These are phyloP conservation scores for Fusarium annulatum DNA, from an alignment of 2,329 filamentous ascomycete genomes.

Conservation along the genomic window DNA sequence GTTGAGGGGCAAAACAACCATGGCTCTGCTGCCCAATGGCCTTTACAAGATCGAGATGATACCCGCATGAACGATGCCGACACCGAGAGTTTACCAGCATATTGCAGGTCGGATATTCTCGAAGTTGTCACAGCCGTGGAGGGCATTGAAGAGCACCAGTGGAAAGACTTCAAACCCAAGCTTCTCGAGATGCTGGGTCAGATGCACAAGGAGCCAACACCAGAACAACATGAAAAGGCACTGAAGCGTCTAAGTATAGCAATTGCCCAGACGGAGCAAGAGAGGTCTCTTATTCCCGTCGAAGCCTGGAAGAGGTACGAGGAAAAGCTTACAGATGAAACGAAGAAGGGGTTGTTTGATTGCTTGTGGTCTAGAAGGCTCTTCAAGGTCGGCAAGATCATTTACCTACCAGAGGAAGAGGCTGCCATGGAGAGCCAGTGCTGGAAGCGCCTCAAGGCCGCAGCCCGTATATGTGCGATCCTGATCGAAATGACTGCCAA, in stretches of 20 bases:
- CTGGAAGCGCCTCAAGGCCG: slow-evolving; percentile 43
- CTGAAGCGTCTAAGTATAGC: slow-evolving; percentile 12
- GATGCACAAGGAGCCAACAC: slow-evolving; percentile 12
- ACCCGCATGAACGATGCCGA: slow-evolving; percentile 9
- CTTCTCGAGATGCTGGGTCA: slow-evolving; percentile 17
- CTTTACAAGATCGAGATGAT: neutral
- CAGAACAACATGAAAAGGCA: slow-evolving; percentile 7
- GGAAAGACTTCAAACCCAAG: slow-evolving; percentile 15
- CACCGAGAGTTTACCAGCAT: neutral
- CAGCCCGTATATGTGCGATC: slow-evolving; percentile 42
- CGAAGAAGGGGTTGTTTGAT: slow-evolving; percentile 7
- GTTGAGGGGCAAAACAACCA: neutral
- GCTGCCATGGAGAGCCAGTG: slow-evolving; percentile 36
- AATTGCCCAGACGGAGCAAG: slow-evolving; percentile 5
- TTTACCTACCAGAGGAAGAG: slow-evolving; percentile 47
- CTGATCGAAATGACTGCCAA: slow-evolving; percentile 42
- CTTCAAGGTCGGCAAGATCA: slow-evolving; percentile 38
- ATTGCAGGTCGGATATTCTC: slow-evolving; percentile 2
- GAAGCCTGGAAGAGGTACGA: slow-evolving; percentile 40
- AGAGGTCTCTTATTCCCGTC: slow-evolving; percentile 35
- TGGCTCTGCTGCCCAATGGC: neutral
- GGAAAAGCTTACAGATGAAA: slow-evolving; percentile 31
- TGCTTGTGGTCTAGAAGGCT: slow-evolving; percentile 40
- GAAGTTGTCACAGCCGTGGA: neutral
- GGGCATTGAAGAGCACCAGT: neutral